Base-by-base conservation (phyloP, 2,329 filamentous ascomycete species). In the Lecanicillium sp. region DNA sequence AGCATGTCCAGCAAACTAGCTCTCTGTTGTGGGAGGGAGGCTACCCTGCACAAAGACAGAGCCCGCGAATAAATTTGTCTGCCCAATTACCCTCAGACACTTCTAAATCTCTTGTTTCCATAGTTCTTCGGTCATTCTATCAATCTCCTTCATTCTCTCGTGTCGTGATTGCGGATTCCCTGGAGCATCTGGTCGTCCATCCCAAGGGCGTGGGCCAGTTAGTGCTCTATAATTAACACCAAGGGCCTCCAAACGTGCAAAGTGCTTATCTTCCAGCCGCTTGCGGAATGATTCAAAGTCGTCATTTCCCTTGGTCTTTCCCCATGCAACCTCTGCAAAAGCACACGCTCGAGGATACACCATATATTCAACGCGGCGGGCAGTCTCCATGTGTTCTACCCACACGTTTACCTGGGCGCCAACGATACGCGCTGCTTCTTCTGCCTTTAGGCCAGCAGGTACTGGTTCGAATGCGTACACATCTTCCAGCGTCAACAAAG, bases 331-430 rank as follows among this genome's bases (percentile, higher is more conserved):
- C 36, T 46, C 44, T 4, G 44, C 37, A 18, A 46, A 46, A 4
- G 44, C 44, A 18, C 44, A 44, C 11, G 38, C 35, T 13, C 42
- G 39, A 15, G 42, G 42, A 17, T 17, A 46, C 4, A 36, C 36
- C 43, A 47, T 47, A 29, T 47, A 47, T 17, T 47, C 38, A 10
- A 47, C 45, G 17, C 45, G 30, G 9, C 43, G 40, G 2, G 43
- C 43, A 29, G 27, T 47, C 32, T 47, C 45, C 43, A 47, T 47
- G 17, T 47, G 43, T 27, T 47, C 45, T n/a, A 41, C 43, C 45
- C 45, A 47, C 13, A 47, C 30, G 27, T 47, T 47, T 8, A 44
- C 43, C 39, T 47, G 45, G 7, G 39, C 45, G 29, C 45, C 45
- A 27, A 47, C 32, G 25, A 47, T 22, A n/a, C 37, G 40, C 1